phyloP scores from a whole-genome alignment of 768 basidiomycete genomes.

The Fibroporia radiculosa region DNA sequence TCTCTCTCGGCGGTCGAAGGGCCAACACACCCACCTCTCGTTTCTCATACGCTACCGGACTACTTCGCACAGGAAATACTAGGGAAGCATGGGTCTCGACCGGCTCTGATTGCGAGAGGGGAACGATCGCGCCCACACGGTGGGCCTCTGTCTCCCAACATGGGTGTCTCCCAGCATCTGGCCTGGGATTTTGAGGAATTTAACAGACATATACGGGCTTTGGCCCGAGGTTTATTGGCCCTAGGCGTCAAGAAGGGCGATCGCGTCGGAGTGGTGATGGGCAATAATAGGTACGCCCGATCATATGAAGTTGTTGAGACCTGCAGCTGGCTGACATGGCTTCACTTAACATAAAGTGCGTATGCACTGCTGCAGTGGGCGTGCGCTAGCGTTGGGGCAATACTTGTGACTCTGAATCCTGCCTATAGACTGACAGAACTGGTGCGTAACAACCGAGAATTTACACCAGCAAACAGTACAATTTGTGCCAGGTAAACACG shows the following conservation, averaged over 20 bases:
- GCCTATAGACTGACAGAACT: conserved; percentile 69
- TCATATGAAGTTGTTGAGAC: background rate
- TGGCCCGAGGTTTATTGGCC: conserved; percentile 59
- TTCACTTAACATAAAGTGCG: conserved; percentile 35
- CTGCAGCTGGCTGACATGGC: background rate
- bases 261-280: conserved; percentile 76
- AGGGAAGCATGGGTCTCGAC: conserved; percentile 35
- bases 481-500: conserved; percentile 41
- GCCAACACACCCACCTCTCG: conserved; percentile 46
- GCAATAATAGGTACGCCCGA: conserved; percentile 63
- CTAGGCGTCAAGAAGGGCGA: conserved; percentile 73
- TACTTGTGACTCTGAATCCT: conserved; percentile 78
- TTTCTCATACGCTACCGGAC: conserved; percentile 45
- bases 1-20: conserved; percentile 47
- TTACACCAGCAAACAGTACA: conserved; percentile 1
- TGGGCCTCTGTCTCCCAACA: conserved; percentile 48
- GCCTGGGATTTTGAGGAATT: conserved; percentile 74
- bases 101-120: conserved; percentile 58
- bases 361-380: conserved; percentile 85
- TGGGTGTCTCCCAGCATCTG: conserved; percentile 42
- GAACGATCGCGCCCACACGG: conserved; percentile 53
- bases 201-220: conserved; percentile 52
- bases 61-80: conserved; percentile 58
- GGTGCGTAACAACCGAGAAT: conserved; percentile 31
- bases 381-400: conserved; percentile 76